A percentile compares a stretch with the other conserved stretches of the same genome.
These are phyloP conservation scores for Tylopilus felleus DNA, from an alignment of 768 basidiomycete species.

Conservation along the genomic window DNA sequence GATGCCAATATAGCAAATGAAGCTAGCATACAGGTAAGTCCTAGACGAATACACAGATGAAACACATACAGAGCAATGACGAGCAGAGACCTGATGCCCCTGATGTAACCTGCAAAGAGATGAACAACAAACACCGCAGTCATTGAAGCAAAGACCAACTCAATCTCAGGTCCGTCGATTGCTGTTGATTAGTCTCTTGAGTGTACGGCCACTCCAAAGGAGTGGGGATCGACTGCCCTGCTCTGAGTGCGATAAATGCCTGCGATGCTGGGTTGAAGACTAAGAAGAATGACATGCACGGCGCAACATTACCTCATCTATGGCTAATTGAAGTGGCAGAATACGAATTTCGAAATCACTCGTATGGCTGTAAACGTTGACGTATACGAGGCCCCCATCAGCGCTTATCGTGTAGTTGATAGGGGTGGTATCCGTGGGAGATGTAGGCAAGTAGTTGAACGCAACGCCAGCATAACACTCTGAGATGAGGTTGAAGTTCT, in stretches of 20 bases:
- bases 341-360: slow-evolving; percentile 68
- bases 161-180: slow-evolving; percentile 50
- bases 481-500: slow-evolving; percentile 70
- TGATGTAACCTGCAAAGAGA: slow-evolving; percentile 50
- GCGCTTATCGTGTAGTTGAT: slow-evolving; percentile 70
- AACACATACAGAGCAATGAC: slow-evolving; percentile 60
- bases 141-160: slow-evolving; percentile 37
- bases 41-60: neutral
- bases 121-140: neutral
- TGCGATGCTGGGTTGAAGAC: slow-evolving; percentile 22
- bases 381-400: slow-evolving; percentile 59
- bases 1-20: slow-evolving; percentile 69
- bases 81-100: slow-evolving; percentile 58
- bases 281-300: neutral
- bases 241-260: slow-evolving; percentile 70
- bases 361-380: slow-evolving; percentile 62
- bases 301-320: slow-evolving; percentile 53
- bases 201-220: slow-evolving; percentile 76
- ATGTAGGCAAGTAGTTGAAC: slow-evolving; percentile 55
- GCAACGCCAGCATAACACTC: slow-evolving; percentile 66
- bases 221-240: slow-evolving; percentile 50
- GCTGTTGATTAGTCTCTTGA: slow-evolving; percentile 62
- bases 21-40: slow-evolving; percentile 37
- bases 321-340: slow-evolving; percentile 72
- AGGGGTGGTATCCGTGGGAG: slow-evolving; percentile 28